Conservation (phyloP, 2,329 filamentous ascomycete species). For the Colletotrichum sp. region DNA sequence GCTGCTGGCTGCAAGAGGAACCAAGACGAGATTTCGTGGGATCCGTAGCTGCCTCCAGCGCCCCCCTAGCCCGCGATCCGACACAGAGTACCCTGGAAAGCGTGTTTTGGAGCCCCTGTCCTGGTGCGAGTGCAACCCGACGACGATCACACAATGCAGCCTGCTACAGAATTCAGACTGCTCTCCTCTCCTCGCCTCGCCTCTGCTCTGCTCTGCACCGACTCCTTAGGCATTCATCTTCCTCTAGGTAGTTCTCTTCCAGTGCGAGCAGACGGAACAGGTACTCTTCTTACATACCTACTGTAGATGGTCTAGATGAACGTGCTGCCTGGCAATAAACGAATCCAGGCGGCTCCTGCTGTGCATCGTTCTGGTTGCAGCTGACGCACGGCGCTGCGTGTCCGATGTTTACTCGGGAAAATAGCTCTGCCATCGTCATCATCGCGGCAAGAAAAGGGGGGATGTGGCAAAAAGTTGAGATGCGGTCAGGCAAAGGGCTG, state of each 20-base stretch:
- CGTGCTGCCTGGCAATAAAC: not conserved
- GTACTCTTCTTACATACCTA: not conserved
- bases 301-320: not conserved
- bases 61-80: not conserved
- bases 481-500: not conserved
- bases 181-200: too few relatives aligned
- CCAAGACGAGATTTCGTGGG: not conserved
- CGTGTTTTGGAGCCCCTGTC: not conserved
- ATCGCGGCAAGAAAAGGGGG: not conserved
- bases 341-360: not conserved
- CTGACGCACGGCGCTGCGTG: not conserved
- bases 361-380: not conserved
- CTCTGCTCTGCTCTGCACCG: not conserved
- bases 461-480: not conserved
- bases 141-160: slow-evolving; percentile 16
- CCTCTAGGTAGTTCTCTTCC: not conserved
- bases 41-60: not conserved
- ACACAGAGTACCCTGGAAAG: not conserved
- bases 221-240: not conserved
- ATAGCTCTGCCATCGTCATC: not conserved
- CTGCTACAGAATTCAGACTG: slow-evolving; percentile 17
- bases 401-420: not conserved
- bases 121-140: not conserved
- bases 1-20: not conserved
- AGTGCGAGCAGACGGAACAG: not conserved